Conservation (phyloP, 2,329 filamentous ascomycete genomes). For the Aspergillus cejpii region DNA sequence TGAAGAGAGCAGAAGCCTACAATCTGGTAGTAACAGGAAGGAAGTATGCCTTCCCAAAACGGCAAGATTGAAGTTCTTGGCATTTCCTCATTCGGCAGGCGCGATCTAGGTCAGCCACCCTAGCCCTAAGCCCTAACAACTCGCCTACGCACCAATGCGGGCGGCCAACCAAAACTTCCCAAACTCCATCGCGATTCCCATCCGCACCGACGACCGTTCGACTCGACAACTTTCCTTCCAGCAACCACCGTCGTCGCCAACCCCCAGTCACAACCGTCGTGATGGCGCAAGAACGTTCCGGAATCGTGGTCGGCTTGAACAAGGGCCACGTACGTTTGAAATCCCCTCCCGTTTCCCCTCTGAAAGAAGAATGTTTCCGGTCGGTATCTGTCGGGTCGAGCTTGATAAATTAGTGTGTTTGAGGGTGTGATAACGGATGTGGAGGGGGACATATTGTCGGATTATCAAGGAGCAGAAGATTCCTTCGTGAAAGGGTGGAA, state of each 20-base stretch:
- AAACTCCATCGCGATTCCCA: constrained; percentile 20
- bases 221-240: constrained; percentile 27
- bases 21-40: too few relatives aligned
- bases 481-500: background rate
- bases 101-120: constrained; percentile 13
- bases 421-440: background rate
- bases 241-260: constrained; percentile 33
- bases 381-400: background rate
- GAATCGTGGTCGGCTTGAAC: constrained; percentile 57
- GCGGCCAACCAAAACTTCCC: constrained; percentile 30
- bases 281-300: constrained; percentile 48
- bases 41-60: background rate
- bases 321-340: constrained; percentile 57
- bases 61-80: background rate
- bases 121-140: constrained; percentile 37
- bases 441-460: background rate
- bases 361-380: background rate
- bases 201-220: constrained; percentile 22
- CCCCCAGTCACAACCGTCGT: constrained; percentile 35
- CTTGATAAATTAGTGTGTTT: constrained; percentile 2
- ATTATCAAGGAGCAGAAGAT: background rate
- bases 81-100: background rate
- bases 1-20: too few relatives aligned
- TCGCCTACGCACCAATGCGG: constrained; percentile 33
- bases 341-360: constrained; percentile 12